phyloP scores from a whole-genome alignment of 192 early-diverging fungal species.

The Coemansia sp. region DNA sequence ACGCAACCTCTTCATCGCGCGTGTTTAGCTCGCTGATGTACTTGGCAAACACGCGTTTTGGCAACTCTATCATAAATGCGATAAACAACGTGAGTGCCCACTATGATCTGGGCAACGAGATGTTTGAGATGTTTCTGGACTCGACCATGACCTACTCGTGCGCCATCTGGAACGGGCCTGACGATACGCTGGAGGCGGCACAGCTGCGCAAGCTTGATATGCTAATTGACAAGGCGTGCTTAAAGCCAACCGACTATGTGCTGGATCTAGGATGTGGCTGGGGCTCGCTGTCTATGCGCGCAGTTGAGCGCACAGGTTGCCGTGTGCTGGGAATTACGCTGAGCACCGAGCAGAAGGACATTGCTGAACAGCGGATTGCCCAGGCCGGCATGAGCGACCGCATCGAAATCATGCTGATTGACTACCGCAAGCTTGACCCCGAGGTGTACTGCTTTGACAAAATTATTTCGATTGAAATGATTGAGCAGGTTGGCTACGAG shows the following conservation, averaged over 20 bases:
- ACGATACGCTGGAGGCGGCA: constrained; percentile 64
- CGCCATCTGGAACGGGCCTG: constrained; percentile 60
- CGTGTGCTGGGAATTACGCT: constrained; percentile 65
- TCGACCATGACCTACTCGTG: constrained; percentile 72
- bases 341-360: constrained; percentile 62
- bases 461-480: constrained; percentile 72
- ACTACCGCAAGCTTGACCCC: constrained; percentile 67
- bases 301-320: constrained; percentile 60
- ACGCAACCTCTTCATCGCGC: constrained; percentile 51
- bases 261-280: constrained; percentile 76
- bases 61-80: constrained; percentile 65
- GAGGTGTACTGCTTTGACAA: constrained; percentile 63
- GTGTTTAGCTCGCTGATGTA: constrained; percentile 59
- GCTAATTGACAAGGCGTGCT: constrained; percentile 61
- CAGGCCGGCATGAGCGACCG: constrained; percentile 56
- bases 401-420: constrained; percentile 64
- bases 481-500: constrained; percentile 72
- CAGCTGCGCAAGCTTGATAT: constrained; percentile 64
- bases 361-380: constrained; percentile 64
- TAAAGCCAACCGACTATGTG: constrained; percentile 56
- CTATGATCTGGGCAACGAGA: constrained; percentile 75
- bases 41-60: constrained; percentile 58
- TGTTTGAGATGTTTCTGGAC: constrained; percentile 71
- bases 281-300: constrained; percentile 69
- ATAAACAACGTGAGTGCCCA: constrained; percentile 67